Conservation (phyloP, 306 rosid genomes). For the Citrullus amarus region DNA sequence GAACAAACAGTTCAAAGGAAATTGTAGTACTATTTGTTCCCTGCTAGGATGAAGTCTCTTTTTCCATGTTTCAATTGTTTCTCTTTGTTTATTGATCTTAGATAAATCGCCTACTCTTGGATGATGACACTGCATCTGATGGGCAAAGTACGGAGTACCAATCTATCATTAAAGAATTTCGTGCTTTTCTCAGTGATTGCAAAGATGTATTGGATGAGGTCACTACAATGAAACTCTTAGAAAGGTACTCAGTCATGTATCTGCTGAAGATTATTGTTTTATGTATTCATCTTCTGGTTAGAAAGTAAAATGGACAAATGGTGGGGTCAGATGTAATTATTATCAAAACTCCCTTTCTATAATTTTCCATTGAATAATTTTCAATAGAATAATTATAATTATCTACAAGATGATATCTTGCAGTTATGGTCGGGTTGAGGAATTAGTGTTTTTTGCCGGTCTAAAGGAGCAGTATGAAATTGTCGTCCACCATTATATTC, state of each 20-base stretch:
- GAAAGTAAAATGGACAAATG: not conserved
- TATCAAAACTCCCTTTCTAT: slow-evolving; percentile 6
- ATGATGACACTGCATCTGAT: slow-evolving; percentile 70
- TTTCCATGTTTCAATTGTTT: not conserved
- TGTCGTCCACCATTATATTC: slow-evolving; percentile 89
- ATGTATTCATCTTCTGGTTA: not conserved
- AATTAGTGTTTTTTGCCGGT: slow-evolving; percentile 86
- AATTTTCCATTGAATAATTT: slow-evolving; percentile 12
- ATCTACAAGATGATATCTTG: slow-evolving; percentile 23
- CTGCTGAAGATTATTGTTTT: slow-evolving; percentile 11
- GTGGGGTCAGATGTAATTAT: not conserved
- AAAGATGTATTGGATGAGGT: slow-evolving; percentile 91
- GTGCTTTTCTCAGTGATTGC: slow-evolving; percentile 90
- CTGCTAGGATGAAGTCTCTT: slow-evolving; percentile 12
- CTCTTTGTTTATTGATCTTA: slow-evolving; percentile 23
- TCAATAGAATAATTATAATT: not conserved
- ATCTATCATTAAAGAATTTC: slow-evolving; percentile 67
- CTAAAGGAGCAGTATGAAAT: slow-evolving; percentile 87
- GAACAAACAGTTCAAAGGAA: not conserved
- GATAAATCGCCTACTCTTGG: slow-evolving; percentile 90
- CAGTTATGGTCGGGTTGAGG: slow-evolving; percentile 97
- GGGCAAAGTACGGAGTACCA: slow-evolving; percentile 61
- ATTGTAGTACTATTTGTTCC: not conserved
- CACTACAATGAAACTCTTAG: slow-evolving; percentile 87
- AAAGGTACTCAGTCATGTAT: slow-evolving; percentile 40